Evolutionary conservation across 306 rosid species (phyloP), one percentile per base, ranked within the genome.

Genomic region (Cicer pinnatifidum): DNA sequence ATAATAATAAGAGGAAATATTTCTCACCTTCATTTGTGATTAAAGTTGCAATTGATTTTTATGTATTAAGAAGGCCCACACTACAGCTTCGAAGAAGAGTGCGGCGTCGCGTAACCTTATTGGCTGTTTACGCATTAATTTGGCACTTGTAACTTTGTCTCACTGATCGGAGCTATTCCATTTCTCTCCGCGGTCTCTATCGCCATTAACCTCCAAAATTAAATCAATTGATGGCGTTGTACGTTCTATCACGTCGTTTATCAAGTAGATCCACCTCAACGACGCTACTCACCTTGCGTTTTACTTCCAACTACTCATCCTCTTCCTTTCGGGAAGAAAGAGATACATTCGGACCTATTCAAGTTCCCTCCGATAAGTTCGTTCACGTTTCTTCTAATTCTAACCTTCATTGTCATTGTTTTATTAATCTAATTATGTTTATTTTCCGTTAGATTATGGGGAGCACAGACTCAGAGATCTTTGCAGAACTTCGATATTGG

Each of bases 401-500:
- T 6, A 20, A 63, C 38, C 56, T 3, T 11, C 23, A 4, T 28
- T 46, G 15, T 13, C 11, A 16, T 33, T 9, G 0, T 0, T 63
- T 47, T 3, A 3, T 33, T 9, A 7, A 12, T 60, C 38, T 39
- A 43, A 80, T 35, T 56, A 0, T 37, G 2, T 63, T 45, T 35
- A 2, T 72, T 8, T 11, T 11, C 13, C 1, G 71, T 81, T 61
- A 91, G 99, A 80, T 75, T 91, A 71, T 95, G 99, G 99, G 99
- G 99, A 8, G 97, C 99, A 38, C 99, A 95, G 66, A 95, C 97
- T 64, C 99, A 95, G 63, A 81, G 99, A 77, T 95, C 97, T 61
- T 70, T 95, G 84, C 99, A 87, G 78, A 95, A 91, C 78, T 95
- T 95, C 61, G 99, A 95, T 39, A 95, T 95, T 61, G 99, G 99